Evolutionary conservation across 345 rosid genomes (phyloP).

Genomic region (Melaleuca alternifolia): DNA sequence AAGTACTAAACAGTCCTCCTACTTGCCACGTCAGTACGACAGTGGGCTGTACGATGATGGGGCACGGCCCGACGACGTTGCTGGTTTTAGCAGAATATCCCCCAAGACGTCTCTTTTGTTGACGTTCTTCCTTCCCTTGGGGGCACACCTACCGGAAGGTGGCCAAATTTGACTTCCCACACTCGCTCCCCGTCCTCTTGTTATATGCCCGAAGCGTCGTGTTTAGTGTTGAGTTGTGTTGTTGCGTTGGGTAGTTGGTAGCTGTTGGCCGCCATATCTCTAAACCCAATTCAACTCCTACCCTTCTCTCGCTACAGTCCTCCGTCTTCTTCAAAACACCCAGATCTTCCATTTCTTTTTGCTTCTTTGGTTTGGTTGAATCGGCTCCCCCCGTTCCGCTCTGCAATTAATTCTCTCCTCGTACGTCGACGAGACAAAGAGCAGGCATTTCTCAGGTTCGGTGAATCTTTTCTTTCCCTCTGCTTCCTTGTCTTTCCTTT

Average conservation of each 20-base stretch:
- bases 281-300: background rate
- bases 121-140: background rate
- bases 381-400: background rate
- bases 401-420: background rate
- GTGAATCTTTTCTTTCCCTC: background rate
- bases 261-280: background rate
- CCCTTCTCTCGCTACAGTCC: background rate
- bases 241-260: background rate
- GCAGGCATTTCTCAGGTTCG: background rate
- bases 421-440: background rate
- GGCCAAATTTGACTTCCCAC: conserved; percentile 23
- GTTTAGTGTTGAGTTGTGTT: background rate
- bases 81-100: background rate
- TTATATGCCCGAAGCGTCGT: background rate
- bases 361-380: background rate
- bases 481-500: no score
- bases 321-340: background rate
- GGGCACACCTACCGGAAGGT: background rate
- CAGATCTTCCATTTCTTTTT: conserved; percentile 10
- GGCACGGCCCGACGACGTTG: background rate
- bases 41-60: background rate
- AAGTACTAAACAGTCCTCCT: background rate
- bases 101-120: background rate
- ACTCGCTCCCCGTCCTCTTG: background rate
- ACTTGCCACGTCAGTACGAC: background rate